These are phyloP conservation scores for Bruguiera parviflora DNA, from an alignment of 345 rosid genomes.

Conservation along the genomic window DNA sequence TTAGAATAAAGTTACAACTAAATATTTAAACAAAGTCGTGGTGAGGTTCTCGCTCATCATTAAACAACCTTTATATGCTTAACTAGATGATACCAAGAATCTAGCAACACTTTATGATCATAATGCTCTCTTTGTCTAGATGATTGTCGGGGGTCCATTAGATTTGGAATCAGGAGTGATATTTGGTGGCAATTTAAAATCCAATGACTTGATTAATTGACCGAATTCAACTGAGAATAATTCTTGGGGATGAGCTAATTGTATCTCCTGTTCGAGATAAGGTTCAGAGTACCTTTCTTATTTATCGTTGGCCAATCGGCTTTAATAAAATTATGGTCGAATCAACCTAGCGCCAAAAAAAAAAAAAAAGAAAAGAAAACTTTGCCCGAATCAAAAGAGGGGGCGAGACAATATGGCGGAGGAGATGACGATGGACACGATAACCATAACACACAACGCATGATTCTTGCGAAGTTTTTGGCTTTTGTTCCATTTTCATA, in stretches of 20 bases:
- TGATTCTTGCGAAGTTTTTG: constrained; percentile 45
- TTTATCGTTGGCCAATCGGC: constrained; percentile 9
- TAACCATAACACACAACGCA: constrained; percentile 27
- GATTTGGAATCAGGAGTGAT: constrained; percentile 33
- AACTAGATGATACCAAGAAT: constrained; percentile 31
- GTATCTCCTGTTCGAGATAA: constrained; percentile 20
- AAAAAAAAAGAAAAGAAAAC: neutral
- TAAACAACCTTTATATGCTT: constrained; percentile 19
- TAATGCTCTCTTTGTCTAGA: constrained; percentile 33
- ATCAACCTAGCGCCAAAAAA: too few species aligned
- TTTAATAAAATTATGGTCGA: neutral
- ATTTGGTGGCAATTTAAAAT: constrained; percentile 10
- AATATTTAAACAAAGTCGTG: constrained; percentile 17
- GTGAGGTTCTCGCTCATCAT: constrained; percentile 25
- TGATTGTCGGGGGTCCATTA: constrained; percentile 31
- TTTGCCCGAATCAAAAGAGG: constrained; percentile 21
- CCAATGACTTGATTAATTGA: constrained; percentile 16
- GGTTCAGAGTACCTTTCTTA: constrained; percentile 23
- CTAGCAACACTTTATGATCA: constrained; percentile 16
- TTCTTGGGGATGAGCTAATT: constrained; percentile 19
- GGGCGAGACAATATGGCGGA: constrained; percentile 15
- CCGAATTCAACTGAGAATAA: constrained; percentile 18
- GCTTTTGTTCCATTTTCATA: constrained; percentile 39
- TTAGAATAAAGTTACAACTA: constrained; percentile 30
- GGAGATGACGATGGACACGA: constrained; percentile 24